A percentile compares a stretch with the other conserved stretches of the same genome.
phyloP scores from a whole-genome alignment of 1,284 basidiomycete genomes.

The Gastroboletus turbinatus region DNA sequence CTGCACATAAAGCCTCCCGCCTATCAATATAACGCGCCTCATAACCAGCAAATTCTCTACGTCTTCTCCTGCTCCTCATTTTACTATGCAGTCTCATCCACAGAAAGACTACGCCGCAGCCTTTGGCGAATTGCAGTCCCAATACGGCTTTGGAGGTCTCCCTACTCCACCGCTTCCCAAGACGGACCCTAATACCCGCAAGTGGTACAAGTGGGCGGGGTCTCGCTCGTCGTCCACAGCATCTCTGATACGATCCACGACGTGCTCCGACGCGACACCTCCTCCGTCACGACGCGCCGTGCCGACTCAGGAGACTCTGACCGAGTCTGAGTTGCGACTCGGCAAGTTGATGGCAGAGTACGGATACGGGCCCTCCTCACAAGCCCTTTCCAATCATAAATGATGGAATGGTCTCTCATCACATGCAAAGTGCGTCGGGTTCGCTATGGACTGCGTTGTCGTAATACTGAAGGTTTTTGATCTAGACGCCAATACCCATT shows the following conservation, averaged over 20 bases:
- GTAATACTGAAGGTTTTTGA: background rate
- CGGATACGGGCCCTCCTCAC: slow-evolving; percentile 4
- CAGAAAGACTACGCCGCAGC: slow-evolving; percentile 27
- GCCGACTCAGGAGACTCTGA: background rate
- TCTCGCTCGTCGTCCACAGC: slow-evolving; percentile 16
- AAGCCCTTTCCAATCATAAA: background rate
- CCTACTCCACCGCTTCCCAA: background rate
- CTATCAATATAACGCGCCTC: background rate
- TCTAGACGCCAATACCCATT: background rate
- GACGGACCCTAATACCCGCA: background rate
- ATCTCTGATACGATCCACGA: slow-evolving; percentile 10
- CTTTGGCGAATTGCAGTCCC: slow-evolving; percentile 22
- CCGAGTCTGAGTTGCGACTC: slow-evolving; percentile 4
- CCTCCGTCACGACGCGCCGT: background rate
- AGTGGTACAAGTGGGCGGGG: slow-evolving; percentile 21
- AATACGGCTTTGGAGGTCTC: slow-evolving; percentile 28
- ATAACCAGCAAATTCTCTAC: background rate
- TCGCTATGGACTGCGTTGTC: background rate
- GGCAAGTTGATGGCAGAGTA: slow-evolving; percentile 6
- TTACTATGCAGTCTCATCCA: slow-evolving; percentile 3
- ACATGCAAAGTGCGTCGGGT: background rate
- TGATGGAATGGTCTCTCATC: background rate
- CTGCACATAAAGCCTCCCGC: too few species aligned
- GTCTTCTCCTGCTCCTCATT: background rate
- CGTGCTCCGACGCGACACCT: background rate